Percentiles rank a stretch among this genome's conserved stretches.
phyloP scores from a whole-genome alignment of 345 rosid species.

The Gossypium ekmanianum region DNA sequence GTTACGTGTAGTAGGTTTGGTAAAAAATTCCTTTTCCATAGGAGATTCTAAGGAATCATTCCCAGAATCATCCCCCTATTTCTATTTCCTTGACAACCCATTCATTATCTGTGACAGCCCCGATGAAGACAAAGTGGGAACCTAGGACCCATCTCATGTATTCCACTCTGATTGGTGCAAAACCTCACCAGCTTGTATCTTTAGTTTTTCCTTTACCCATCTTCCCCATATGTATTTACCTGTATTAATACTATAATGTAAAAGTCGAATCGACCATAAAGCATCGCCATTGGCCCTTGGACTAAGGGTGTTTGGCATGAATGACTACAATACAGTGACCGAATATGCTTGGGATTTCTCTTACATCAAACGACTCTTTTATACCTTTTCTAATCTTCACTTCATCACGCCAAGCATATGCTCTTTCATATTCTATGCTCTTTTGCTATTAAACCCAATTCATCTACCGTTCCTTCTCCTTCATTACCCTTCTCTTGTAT shows the following conservation, averaged over 20 bases:
- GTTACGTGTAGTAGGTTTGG: background rate
- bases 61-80: conserved; percentile 7
- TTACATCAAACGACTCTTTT: conserved; percentile 32
- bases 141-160: background rate
- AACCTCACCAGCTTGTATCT: background rate
- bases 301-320: background rate
- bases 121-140: no score
- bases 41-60: conserved; percentile 11
- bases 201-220: background rate
- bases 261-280: background rate
- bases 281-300: background rate
- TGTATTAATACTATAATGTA: background rate
- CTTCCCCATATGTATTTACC: background rate
- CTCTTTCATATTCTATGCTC: conserved; percentile 45
- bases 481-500: background rate
- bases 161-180: background rate
- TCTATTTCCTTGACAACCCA: background rate
- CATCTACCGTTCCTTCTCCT: background rate
- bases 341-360: conserved; percentile 54
- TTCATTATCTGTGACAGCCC: background rate
- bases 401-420: conserved; percentile 71
- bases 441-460: conserved; percentile 9
- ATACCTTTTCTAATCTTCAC: conserved; percentile 35
- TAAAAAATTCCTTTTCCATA: background rate
- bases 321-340: conserved; percentile 24